Base-by-base conservation (phyloP, 768 basidiomycete genomes). In the Mycena leptocephala region DNA sequence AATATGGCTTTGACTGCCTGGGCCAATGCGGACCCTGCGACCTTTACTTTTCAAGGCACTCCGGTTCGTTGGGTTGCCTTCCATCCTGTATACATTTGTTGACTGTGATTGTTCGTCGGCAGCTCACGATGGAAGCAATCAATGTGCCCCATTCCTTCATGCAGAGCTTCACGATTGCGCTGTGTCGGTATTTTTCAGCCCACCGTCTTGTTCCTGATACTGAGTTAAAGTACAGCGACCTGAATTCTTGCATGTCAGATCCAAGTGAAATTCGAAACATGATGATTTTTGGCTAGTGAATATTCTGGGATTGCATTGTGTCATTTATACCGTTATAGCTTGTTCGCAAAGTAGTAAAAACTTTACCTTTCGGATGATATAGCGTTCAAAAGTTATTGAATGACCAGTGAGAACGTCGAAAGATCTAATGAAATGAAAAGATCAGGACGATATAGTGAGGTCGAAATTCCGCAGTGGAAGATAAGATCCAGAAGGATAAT, bases 161-260 rank as follows among this genome's bases (percentile, higher is more conserved):
- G 65, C 65, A 67, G 65, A 37, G 33, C 32, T 67, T 67, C 65
- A 67, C 43, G 9, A 35, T 67, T 67, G 43, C 65, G 32, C 48
- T 67, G 64, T 66, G 64, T 66, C 20, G 46, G 65, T 67, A 35
- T 68, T 68, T 65, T 65, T 51, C 43, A 65, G 41, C 32, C 64
- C 33, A 65, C 64, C 22, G 64, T 65, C 64, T 48, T 65, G 7
- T 51, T 30, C 41, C 43, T 33, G 64, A 65, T 65, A 51, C 64
- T 65, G 64, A 65, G 64, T 65, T 48, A 63, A 51, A 46, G 41
- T 65, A 48, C 41, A 65, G 64, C 46, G 43, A 46, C 22, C 41
- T 65, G 28, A 65, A 65, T 65, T 18, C 64, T 65, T 48, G 46
- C 64, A 20, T 65, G 41, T 65, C 62, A 64, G n/a, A n/a, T n/a